Base-by-base conservation (phyloP, 2,329 filamentous ascomycete species). In the Trichoderma brevicompactum region DNA sequence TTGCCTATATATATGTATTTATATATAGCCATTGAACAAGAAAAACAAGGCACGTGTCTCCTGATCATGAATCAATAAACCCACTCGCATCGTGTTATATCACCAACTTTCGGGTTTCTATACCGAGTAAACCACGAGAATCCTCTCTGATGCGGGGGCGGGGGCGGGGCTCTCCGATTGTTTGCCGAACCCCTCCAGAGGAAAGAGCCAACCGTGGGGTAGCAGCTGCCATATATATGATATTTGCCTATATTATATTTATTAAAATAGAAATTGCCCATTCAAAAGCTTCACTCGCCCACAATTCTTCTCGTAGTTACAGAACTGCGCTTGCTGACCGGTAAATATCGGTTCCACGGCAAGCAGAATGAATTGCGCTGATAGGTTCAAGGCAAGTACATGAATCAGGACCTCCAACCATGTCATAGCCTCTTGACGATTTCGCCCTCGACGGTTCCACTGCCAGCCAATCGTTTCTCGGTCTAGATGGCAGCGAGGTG, bases 91-190 rank as follows among this genome's bases (percentile, higher is more conserved):
- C 23, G 23, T 28, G 23, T 28, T 3, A 2, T 12, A 7, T 7
- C 34, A 15, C 15, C n/a, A 3, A 13, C 44, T 28, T 55, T 49
- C 44, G 56, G 44, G 8, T 32, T 36, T 41, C 9, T 49, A 38
- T 50, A 28, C 46, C 58, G 58, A 62, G 40, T 10, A 13, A 50
- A 53, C 7, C 23, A 38, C 60, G 48, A 63, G 49, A 36, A 34
- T 15, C 17, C 28, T 5, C 23, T 28, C 23, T 28, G 19, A 17
- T 44, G 60, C 60, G 60, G 60, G 60, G 60, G 60, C 28, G 60
- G 59, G 60, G 60, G 32, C 28, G 36, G 49, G 49, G 48, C 41
- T 63, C 41, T 63, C 56, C 56, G 56, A 50, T 60, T 40, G 34
- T 40, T 17, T 49, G 34, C 56, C 56, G 56, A 60, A 41, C 56